These are phyloP conservation scores for Coriolopsis trogii DNA, from an alignment of 1,284 basidiomycete genomes.

Conservation along the genomic window DNA sequence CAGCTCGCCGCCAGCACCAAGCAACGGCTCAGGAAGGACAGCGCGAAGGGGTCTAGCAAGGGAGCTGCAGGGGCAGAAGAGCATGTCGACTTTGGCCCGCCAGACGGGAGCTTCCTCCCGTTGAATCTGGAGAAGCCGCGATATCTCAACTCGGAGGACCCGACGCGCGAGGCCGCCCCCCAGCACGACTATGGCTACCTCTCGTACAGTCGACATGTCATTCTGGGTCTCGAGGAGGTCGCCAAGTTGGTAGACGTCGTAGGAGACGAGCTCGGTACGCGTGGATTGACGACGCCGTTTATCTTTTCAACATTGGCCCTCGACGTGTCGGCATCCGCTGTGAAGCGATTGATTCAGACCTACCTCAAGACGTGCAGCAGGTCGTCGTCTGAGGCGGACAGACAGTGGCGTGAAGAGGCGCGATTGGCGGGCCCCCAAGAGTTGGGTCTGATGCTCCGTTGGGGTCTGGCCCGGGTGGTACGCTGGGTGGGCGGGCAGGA, in stretches of 20 bases:
- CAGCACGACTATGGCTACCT: slow-evolving; percentile 72
- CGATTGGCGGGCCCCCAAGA: slow-evolving; percentile 83
- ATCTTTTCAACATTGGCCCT: slow-evolving; percentile 87
- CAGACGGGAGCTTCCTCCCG: slow-evolving; percentile 66
- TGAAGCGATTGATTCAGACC: slow-evolving; percentile 73
- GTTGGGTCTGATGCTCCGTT: slow-evolving; percentile 84
- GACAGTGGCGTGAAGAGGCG: slow-evolving; percentile 76
- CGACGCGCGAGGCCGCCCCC: slow-evolving; percentile 30
- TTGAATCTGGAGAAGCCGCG: slow-evolving; percentile 56
- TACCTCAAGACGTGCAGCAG: slow-evolving; percentile 67
- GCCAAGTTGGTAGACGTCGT: slow-evolving; percentile 71
- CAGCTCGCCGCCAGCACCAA: slow-evolving; percentile 31
- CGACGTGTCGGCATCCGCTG: slow-evolving; percentile 73
- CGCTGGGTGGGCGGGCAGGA: slow-evolving; percentile 66
- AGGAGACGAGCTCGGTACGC: slow-evolving; percentile 68
- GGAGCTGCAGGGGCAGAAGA: slow-evolving; percentile 40
- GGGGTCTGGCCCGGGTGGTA: slow-evolving; percentile 79
- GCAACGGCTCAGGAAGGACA: slow-evolving; percentile 59
- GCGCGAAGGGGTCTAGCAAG: slow-evolving; percentile 43
- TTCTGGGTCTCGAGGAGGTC: slow-evolving; percentile 77
- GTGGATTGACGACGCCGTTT: slow-evolving; percentile 85
- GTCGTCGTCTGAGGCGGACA: slow-evolving; percentile 50
- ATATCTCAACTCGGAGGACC: slow-evolving; percentile 32
- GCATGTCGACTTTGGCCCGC: slow-evolving; percentile 44
- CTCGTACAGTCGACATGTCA: slow-evolving; percentile 69